Conservation (phyloP, 1,284 basidiomycete genomes). For the Tylopilus sp. region DNA sequence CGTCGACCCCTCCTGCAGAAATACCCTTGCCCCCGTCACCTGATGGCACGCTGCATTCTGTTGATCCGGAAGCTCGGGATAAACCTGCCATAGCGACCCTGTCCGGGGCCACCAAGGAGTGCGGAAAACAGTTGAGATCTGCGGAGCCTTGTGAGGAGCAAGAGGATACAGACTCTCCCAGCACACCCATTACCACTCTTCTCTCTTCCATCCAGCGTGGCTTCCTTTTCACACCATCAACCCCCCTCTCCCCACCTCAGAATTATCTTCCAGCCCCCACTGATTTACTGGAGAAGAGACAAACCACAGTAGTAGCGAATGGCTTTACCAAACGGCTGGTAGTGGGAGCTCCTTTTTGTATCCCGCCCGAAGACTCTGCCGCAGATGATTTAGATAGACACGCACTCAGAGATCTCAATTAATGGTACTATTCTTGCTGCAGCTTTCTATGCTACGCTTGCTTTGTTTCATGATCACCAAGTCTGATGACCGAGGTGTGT, state of each 20-base stretch:
- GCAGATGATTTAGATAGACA: slow-evolving; percentile 23
- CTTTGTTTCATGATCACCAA: slow-evolving; percentile 2
- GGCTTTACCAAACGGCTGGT: slow-evolving; percentile 4
- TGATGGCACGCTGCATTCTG: slow-evolving; percentile 1
- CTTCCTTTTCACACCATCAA: slow-evolving; percentile 58
- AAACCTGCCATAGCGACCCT: not conserved
- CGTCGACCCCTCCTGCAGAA: slow-evolving; percentile 18
- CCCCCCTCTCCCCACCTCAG: slow-evolving; percentile 54
- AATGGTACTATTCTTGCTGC: slow-evolving; percentile 5
- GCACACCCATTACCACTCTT: slow-evolving; percentile 66
- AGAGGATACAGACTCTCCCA: slow-evolving; percentile 18
- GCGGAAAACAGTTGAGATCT: not conserved
- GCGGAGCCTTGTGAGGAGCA: slow-evolving; percentile 4
- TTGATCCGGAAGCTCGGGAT: slow-evolving; percentile 4
- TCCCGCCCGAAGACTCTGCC: slow-evolving; percentile 8
- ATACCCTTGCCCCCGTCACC: slow-evolving; percentile 31
- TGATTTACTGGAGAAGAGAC: slow-evolving; percentile 27
- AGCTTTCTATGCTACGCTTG: slow-evolving; percentile 3
- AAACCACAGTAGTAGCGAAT: slow-evolving; percentile 2
- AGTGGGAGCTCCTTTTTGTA: slow-evolving; percentile 10
- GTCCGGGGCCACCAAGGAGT: not conserved
- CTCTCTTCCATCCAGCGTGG: slow-evolving; percentile 64
- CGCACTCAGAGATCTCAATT: slow-evolving; percentile 29
- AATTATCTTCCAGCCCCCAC: slow-evolving; percentile 36
- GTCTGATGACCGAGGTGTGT: not conserved